These are phyloP conservation scores for Lojkania enalia DNA, from an alignment of 2,329 filamentous ascomycete species.

Conservation along the genomic window DNA sequence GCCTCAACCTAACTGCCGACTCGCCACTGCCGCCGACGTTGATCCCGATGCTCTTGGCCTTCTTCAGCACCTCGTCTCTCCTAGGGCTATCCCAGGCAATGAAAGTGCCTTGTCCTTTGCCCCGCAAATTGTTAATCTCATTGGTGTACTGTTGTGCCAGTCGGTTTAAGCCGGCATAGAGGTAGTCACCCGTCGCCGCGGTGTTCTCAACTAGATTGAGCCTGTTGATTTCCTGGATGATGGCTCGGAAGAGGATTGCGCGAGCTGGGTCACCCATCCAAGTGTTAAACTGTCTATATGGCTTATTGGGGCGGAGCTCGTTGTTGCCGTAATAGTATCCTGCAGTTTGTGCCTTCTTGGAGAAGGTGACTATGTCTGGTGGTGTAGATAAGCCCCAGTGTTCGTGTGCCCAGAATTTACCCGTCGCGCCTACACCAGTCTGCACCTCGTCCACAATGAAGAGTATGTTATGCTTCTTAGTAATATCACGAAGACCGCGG, in stretches of 20 bases:
- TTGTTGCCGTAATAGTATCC: slow-evolving; percentile 89
- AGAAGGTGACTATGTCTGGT: slow-evolving; percentile 93
- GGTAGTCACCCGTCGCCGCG: slow-evolving; percentile 75
- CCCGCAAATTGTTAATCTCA: slow-evolving; percentile 80
- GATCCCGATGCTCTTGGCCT: slow-evolving; percentile 77
- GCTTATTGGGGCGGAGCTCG: slow-evolving; percentile 82
- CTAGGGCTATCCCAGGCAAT: slow-evolving; percentile 86
- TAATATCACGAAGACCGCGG: slow-evolving; percentile 77
- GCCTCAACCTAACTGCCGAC: slow-evolving; percentile 75
- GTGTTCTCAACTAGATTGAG: slow-evolving; percentile 80
- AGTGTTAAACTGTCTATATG: slow-evolving; percentile 95
- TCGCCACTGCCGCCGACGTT: slow-evolving; percentile 86
- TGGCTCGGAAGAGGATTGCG: slow-evolving; percentile 82
- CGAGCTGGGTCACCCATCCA: slow-evolving; percentile 94
- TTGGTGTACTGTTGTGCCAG: slow-evolving; percentile 72
- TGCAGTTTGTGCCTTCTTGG: slow-evolving; percentile 92
- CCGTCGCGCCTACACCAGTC: slow-evolving; percentile 88
- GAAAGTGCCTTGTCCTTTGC: slow-evolving; percentile 87
- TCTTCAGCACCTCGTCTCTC: slow-evolving; percentile 76
- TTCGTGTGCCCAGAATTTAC: slow-evolving; percentile 95
- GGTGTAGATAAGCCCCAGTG: slow-evolving; percentile 83
- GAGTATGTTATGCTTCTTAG: slow-evolving; percentile 74
- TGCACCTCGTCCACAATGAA: slow-evolving; percentile 95
- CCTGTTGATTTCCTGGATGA: slow-evolving; percentile 78
- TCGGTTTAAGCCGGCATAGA: slow-evolving; percentile 69